Percentiles rank a stretch among this genome's conserved stretches.
These are phyloP conservation scores for Ceratocystis variospora DNA, from an alignment of 2,329 filamentous ascomycete species.

Conservation along the genomic window DNA sequence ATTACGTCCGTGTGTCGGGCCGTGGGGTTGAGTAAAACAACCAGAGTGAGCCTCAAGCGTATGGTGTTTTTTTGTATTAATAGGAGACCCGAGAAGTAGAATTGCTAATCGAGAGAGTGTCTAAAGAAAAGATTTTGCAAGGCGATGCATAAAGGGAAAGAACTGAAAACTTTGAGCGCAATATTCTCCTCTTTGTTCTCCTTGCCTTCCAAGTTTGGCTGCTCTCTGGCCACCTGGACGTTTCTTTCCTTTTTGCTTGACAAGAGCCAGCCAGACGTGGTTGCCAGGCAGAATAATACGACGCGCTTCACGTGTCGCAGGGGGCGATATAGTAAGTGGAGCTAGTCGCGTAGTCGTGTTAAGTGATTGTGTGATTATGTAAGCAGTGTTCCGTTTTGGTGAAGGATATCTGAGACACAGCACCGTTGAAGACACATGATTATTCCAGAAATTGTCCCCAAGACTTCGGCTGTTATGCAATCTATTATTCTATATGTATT, in stretches of 20 bases:
- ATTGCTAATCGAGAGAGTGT: not conserved
- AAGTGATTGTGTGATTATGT: not conserved
- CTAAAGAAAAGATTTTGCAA: not conserved
- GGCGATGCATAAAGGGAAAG: not conserved
- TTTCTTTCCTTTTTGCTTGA: not conserved
- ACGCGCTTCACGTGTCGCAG: not conserved
- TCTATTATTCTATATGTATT: no score
- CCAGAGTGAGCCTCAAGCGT: not conserved
- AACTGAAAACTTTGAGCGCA: not conserved
- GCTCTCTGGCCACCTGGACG: conserved; percentile 1
- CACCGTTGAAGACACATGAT: no score
- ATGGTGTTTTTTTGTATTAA: not conserved
- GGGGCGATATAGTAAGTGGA: not conserved
- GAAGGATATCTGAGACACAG: no score
- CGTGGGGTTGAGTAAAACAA: not conserved
- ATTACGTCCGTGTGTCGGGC: not conserved
- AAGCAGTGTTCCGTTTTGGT: not conserved
- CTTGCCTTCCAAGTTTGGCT: not conserved
- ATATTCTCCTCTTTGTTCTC: not conserved
- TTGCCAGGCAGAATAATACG: not conserved
- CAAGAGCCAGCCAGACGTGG: not conserved
- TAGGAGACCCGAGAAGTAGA: not conserved
- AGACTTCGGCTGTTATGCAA: no score
- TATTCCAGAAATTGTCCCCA: no score
- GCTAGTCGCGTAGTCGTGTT: not conserved